A percentile compares a stretch with the other conserved stretches of the same genome.
These are phyloP conservation scores for Simmondsia chinensis DNA, from an alignment of 148 eudicot genomes.

Conservation along the genomic window DNA sequence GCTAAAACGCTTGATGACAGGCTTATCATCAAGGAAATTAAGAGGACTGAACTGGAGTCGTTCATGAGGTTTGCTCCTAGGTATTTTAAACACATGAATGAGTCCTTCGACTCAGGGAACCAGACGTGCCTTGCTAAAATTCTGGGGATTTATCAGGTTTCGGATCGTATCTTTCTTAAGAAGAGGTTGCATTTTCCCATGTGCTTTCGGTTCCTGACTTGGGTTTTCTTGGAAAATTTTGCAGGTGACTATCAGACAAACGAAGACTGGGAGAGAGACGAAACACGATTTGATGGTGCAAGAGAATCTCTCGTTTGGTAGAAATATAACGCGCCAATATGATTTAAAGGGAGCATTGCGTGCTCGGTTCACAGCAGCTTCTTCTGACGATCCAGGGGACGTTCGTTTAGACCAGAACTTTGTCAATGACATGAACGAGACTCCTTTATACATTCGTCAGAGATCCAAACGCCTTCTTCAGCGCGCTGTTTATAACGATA, in stretches of 20 bases:
- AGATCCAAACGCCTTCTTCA: constrained; percentile 64
- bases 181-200: no score
- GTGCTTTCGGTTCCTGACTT: no score
- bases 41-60: constrained; percentile 74
- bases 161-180: not conserved
- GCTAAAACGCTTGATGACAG: constrained; percentile 84
- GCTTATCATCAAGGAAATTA: constrained; percentile 86
- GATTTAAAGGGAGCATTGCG: constrained; percentile 94
- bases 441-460: constrained; percentile 74
- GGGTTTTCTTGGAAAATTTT: not conserved
- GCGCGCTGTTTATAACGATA: constrained; percentile 93
- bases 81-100: constrained; percentile 64
- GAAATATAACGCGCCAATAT: constrained; percentile 58
- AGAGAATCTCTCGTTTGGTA: constrained; percentile 85
- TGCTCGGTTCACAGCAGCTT: constrained; percentile 56
- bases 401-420: constrained; percentile 92
- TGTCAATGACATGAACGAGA: constrained; percentile 78
- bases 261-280: constrained; percentile 58
- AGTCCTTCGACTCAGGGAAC: constrained; percentile 56
- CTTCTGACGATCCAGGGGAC: constrained; percentile 64
- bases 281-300: constrained; percentile 84
- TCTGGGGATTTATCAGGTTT: constrained; percentile 92
- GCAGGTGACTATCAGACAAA: constrained; percentile 57
- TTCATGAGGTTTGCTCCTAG: constrained; percentile 58
- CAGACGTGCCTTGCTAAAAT: constrained; percentile 97